These are phyloP conservation scores for Tulasnella calospora DNA, from an alignment of 768 basidiomycete species.

Conservation along the genomic window DNA sequence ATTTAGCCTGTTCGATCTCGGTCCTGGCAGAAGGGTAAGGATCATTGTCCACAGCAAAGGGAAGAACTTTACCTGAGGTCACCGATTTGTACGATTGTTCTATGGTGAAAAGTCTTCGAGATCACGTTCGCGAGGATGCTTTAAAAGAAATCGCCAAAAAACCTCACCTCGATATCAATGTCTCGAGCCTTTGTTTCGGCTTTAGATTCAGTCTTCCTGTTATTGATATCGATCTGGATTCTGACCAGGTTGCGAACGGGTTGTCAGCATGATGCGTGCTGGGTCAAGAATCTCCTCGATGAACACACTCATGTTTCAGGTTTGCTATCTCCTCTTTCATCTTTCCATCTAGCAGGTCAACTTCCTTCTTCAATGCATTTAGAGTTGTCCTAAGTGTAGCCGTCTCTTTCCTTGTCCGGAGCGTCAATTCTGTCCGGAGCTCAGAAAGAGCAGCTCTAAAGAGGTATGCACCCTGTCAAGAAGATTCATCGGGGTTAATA, in stretches of 20 bases:
- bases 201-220: conserved; percentile 84
- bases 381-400: conserved; percentile 74
- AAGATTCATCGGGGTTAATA: background rate
- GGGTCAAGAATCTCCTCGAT: conserved; percentile 20
- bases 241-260: conserved; percentile 41
- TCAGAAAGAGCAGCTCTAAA: conserved; percentile 92
- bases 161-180: conserved; percentile 70
- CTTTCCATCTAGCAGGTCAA: conserved; percentile 77
- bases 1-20: conserved; percentile 76
- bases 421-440: conserved; percentile 76
- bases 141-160: background rate
- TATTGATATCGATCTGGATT: conserved; percentile 95
- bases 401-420: conserved; percentile 77
- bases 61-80: conserved; percentile 51
- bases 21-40: conserved; percentile 37
- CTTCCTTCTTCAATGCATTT: conserved; percentile 74
- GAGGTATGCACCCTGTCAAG: conserved; percentile 80
- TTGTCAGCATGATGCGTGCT: background rate
- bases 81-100: conserved; percentile 64
- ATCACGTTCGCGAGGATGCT: background rate
- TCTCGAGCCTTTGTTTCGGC: conserved; percentile 79
- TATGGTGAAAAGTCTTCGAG: conserved; percentile 65
- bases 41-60: background rate
- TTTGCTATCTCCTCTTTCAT: conserved; percentile 90
- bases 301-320: conserved; percentile 84